Percentiles rank a stretch among this genome's conserved stretches.
Evolutionary conservation across 805 yeast genomes (phyloP).

Genomic region (Vanderwaltozyma verrucispora): DNA sequence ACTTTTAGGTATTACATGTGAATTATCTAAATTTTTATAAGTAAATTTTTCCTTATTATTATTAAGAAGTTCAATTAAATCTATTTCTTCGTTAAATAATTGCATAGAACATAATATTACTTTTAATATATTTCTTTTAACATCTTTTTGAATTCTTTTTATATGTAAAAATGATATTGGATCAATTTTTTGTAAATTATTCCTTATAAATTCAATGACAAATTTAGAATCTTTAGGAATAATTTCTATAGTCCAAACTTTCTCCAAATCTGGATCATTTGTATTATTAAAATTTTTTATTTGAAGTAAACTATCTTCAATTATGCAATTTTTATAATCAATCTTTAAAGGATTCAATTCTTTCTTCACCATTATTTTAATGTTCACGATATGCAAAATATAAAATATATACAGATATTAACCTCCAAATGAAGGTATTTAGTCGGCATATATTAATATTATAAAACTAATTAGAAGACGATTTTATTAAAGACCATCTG

Average conservation of each 20-base stretch:
- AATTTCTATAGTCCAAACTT: slow-evolving; percentile 42
- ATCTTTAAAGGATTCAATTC: slow-evolving; percentile 28
- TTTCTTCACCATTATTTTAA: slow-evolving; percentile 30
- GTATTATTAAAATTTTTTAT: slow-evolving; percentile 23
- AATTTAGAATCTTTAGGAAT: slow-evolving; percentile 28
- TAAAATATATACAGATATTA: no score
- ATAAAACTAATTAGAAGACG: no score
- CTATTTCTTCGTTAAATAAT: slow-evolving; percentile 21
- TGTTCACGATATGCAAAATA: no score
- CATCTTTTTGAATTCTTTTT: slow-evolving; percentile 42
- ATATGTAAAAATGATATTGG: slow-evolving; percentile 29
- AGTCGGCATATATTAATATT: no score
- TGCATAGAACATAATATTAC: slow-evolving; percentile 40
- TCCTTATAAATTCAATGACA: slow-evolving; percentile 21
- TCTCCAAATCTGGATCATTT: slow-evolving; percentile 21
- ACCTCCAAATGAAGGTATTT: no score
- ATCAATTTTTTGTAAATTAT: slow-evolving; percentile 17
- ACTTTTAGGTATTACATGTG: slow-evolving; percentile 40
- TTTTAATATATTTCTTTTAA: slow-evolving; percentile 4
- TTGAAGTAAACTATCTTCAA: slow-evolving; percentile 39
- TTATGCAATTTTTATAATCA: slow-evolving; percentile 36
- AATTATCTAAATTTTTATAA: slow-evolving; percentile 12
- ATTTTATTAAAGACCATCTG: no score
- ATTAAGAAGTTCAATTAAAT: slow-evolving; percentile 16
- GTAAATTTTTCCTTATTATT: slow-evolving; percentile 5